Conservation (phyloP, 192 early-diverging fungal genomes). For the Oehlia diaphana region DNA sequence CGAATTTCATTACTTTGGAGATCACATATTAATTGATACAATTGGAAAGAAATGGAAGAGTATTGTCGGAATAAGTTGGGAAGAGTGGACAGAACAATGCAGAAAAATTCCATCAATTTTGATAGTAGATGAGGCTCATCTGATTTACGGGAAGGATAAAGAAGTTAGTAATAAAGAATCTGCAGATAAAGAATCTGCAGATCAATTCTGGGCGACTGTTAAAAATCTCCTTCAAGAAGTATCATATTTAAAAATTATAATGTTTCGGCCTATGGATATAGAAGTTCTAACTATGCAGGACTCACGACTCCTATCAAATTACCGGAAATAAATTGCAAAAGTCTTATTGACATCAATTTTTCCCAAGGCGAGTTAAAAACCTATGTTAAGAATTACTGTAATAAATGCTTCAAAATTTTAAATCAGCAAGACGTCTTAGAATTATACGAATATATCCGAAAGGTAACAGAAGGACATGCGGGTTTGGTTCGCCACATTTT, state of each 20-base stretch:
- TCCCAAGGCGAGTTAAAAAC: too few relatives aligned
- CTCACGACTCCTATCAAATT: too few relatives aligned
- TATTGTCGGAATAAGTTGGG: slow-evolving; percentile 4
- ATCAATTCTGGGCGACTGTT: slow-evolving; percentile 10
- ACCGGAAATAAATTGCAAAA: too few relatives aligned
- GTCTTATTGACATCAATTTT: too few relatives aligned
- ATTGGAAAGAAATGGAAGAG: not conserved
- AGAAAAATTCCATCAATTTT: slow-evolving; percentile 2
- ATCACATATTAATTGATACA: too few relatives aligned
- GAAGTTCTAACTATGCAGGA: too few relatives aligned
- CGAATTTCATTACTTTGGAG: slow-evolving; percentile 19
- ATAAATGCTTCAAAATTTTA: too few relatives aligned
- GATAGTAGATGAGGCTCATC: not conserved
- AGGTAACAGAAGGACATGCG: too few relatives aligned
- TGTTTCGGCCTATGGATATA: not conserved
- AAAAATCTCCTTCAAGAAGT: slow-evolving; percentile 4
- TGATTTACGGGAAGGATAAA: not conserved
- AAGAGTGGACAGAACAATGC: slow-evolving; percentile 20
- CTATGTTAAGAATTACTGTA: too few relatives aligned
- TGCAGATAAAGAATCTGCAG: not conserved
- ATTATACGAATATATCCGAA: too few relatives aligned
- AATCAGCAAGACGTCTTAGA: too few relatives aligned
- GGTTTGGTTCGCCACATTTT: too few relatives aligned
- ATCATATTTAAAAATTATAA: not conserved
- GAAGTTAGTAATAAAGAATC: not conserved